Percentiles rank a stretch among this genome's conserved stretches.
Evolutionary conservation across 768 basidiomycete genomes (phyloP).

Genomic region (Psilocybe azurescens): DNA sequence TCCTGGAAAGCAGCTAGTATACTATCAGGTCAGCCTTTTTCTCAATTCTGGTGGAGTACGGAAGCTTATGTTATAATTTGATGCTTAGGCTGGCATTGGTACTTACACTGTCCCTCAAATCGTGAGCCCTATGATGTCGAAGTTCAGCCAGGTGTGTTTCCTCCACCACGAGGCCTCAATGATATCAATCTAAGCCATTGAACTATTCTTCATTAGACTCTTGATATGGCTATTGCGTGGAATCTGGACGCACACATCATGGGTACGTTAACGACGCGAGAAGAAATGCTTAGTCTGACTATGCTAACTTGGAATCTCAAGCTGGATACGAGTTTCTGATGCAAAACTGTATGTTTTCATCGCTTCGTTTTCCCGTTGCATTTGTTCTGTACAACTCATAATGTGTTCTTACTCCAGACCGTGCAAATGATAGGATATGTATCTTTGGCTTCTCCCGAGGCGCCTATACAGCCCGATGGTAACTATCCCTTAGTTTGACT

Average conservation of each 20-base stretch:
- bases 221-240: constrained; percentile 53
- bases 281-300: not conserved
- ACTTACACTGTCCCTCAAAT: constrained; percentile 50
- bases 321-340: constrained; percentile 64
- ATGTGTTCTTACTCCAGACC: constrained; percentile 32
- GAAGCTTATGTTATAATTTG: too few relatives aligned
- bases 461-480: constrained; percentile 54
- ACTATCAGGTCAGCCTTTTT: constrained; percentile 35
- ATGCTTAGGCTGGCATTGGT: constrained; percentile 53
- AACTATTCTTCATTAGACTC: constrained; percentile 23
- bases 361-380: too few relatives aligned
- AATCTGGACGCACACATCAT: constrained; percentile 58
- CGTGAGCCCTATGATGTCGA: constrained; percentile 46
- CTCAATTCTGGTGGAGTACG: too few relatives aligned
- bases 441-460: constrained; percentile 69
- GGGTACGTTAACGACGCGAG: constrained; percentile 32
- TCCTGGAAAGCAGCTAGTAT: constrained; percentile 38
- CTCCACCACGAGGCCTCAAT: not conserved
- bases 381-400: not conserved
- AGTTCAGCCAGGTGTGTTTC: constrained; percentile 41
- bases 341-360: constrained; percentile 50
- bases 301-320: constrained; percentile 16
- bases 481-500: not conserved
- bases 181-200: not conserved
- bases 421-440: constrained; percentile 56